These are phyloP conservation scores for Kwoniella heveanensis DNA, from an alignment of 768 basidiomycete genomes.

Conservation along the genomic window DNA sequence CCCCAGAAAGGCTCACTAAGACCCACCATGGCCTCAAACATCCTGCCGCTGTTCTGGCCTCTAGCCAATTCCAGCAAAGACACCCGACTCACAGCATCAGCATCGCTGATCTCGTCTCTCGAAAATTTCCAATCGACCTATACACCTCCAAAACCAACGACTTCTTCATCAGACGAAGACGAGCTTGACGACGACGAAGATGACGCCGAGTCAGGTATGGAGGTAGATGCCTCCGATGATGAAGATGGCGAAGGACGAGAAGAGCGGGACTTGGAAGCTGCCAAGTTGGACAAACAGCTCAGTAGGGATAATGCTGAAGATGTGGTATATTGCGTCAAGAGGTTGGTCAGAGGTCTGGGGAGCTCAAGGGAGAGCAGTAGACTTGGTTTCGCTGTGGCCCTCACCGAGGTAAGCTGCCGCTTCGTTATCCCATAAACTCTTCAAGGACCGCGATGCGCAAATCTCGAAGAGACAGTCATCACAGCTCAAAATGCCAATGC, in stretches of 20 bases:
- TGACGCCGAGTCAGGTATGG: slow-evolving; percentile 45
- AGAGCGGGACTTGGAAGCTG: slow-evolving; percentile 28
- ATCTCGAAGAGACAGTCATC: no score
- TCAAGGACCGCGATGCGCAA: no score
- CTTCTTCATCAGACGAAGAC: slow-evolving; percentile 33
- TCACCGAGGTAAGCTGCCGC: slow-evolving; percentile 75
- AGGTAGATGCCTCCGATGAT: slow-evolving; percentile 49
- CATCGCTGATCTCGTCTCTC: slow-evolving; percentile 75
- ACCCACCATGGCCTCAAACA: slow-evolving; percentile 68
- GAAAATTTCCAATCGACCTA: slow-evolving; percentile 79
- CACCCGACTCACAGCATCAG: slow-evolving; percentile 79
- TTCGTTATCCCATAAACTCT: slow-evolving; percentile 1
- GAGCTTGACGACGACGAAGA: slow-evolving; percentile 59
- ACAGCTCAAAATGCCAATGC: no score
- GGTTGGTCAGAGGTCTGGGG: slow-evolving; percentile 82
- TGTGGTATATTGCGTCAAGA: slow-evolving; percentile 85
- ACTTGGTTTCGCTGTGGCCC: slow-evolving; percentile 90
- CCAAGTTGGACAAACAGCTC: slow-evolving; percentile 48
- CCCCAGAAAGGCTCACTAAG: neutral
- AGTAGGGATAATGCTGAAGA: slow-evolving; percentile 80
- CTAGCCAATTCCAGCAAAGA: slow-evolving; percentile 78
- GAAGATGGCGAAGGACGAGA: slow-evolving; percentile 43
- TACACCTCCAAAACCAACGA: slow-evolving; percentile 18
- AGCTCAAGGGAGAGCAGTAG: slow-evolving; percentile 91
- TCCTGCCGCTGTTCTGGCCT: slow-evolving; percentile 91